Conservation (phyloP, 1,284 basidiomycete species). For the Cryptococcus sp. region DNA sequence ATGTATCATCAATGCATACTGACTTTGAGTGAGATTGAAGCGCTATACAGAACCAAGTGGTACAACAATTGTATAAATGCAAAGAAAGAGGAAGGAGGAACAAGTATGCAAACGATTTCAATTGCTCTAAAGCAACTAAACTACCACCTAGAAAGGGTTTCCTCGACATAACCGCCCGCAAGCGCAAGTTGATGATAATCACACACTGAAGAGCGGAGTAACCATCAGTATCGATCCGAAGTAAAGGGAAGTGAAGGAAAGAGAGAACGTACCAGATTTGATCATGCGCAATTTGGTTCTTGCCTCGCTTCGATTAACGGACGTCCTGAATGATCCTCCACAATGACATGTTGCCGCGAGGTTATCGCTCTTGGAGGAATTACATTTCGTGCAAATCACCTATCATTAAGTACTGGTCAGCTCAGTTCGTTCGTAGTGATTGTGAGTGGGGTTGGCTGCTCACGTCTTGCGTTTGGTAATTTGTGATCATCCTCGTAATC, state of each 20-base stretch:
- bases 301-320: constrained; percentile 68
- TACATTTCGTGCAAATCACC: constrained; percentile 74
- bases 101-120: no score
- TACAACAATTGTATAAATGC: no score
- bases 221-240: no score
- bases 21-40: no score
- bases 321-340: constrained; percentile 77
- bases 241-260: no score
- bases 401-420: constrained; percentile 8
- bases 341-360: constrained; percentile 83
- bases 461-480: constrained; percentile 86
- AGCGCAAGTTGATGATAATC: constrained; percentile 50
- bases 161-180: constrained; percentile 46
- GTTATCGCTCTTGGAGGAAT: constrained; percentile 83
- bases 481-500: constrained; percentile 69
- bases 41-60: no score
- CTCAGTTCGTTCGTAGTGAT: neutral
- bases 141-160: constrained; percentile 44
- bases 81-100: no score
- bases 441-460: constrained; percentile 32
- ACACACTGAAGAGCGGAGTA: constrained; percentile 21
- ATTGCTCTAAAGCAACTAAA: no score
- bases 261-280: constrained; percentile 56
- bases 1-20: no score
- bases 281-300: constrained; percentile 72